A percentile compares a stretch with the other conserved stretches of the same genome.
Evolutionary conservation across 345 rosid species (phyloP).

Genomic region (Adansonia digitata): DNA sequence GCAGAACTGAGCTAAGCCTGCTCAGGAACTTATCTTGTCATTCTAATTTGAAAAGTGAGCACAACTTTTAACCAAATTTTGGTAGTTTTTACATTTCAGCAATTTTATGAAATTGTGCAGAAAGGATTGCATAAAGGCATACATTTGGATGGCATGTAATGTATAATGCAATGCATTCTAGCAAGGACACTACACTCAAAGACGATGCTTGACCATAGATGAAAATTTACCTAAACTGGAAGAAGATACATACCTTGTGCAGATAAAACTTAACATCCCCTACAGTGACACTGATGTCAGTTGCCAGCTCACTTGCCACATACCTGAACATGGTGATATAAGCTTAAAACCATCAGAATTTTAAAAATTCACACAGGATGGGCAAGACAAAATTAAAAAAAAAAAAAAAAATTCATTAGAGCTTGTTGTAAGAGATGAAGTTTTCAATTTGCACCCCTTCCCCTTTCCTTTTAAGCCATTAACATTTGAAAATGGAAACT

Average conservation of each 20-base stretch:
- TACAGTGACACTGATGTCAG: constrained; percentile 53
- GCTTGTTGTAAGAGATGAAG: not conserved
- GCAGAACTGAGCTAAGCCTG: not conserved
- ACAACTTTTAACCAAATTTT: not conserved
- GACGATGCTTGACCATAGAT: not conserved
- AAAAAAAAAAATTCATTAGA: not conserved
- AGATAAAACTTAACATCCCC: constrained; percentile 61
- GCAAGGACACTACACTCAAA: not conserved
- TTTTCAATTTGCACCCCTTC: not conserved
- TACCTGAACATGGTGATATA: constrained; percentile 35
- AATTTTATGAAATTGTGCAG: not conserved
- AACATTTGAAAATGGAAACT: not conserved
- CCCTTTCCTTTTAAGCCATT: not conserved
- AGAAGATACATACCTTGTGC: constrained; percentile 62
- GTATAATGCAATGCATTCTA: constrained; percentile 1
- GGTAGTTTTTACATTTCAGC: not conserved
- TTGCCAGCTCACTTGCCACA: constrained; percentile 67
- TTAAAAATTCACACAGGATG: not conserved
- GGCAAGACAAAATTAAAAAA: not conserved
- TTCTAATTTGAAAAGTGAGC: not conserved
- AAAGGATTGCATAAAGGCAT: not conserved
- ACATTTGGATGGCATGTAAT: not conserved
- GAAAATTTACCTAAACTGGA: not conserved
- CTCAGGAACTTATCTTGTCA: not conserved
- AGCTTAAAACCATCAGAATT: constrained; percentile 9